phyloP scores from a whole-genome alignment of 345 rosid genomes.

The Citrus hindsii region DNA sequence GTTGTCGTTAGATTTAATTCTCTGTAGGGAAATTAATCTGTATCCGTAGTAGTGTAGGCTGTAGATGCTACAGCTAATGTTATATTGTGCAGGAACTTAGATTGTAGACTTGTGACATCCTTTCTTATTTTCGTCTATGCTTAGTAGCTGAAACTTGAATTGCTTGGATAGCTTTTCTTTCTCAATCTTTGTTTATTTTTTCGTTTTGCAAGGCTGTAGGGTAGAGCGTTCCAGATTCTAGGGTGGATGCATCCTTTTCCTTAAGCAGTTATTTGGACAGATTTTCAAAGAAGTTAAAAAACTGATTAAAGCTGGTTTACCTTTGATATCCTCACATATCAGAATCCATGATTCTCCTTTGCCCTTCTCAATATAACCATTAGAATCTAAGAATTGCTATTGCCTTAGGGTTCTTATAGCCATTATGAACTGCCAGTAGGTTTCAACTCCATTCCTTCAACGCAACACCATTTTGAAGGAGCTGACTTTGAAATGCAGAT shows the following conservation, averaged over 20 bases:
- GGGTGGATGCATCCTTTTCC: background rate
- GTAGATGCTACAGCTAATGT: slow-evolving; percentile 17
- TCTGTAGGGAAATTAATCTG: slow-evolving; percentile 21
- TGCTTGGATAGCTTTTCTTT: background rate
- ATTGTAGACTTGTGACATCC: slow-evolving; percentile 12
- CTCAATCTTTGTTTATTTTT: too few relatives aligned
- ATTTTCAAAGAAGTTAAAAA: too few relatives aligned
- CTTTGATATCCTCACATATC: background rate
- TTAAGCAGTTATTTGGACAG: background rate
- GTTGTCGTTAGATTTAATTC: slow-evolving; percentile 28
- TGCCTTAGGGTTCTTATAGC: too few relatives aligned
- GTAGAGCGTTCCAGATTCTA: background rate
- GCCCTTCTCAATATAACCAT: background rate
- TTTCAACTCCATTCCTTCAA: too few relatives aligned
- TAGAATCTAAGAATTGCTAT: background rate
- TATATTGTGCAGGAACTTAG: slow-evolving; percentile 28
- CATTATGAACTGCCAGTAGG: too few relatives aligned
- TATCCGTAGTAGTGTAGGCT: slow-evolving; percentile 22
- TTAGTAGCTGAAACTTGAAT: slow-evolving; percentile 16
- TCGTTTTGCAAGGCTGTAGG: background rate
- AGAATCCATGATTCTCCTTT: background rate
- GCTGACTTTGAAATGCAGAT: too few relatives aligned
- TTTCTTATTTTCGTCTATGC: slow-evolving; percentile 2
- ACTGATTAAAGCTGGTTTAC: background rate
- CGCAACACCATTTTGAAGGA: too few relatives aligned